Percentiles rank a stretch among this genome's conserved stretches.
These are phyloP conservation scores for Thymus quinquecostatus DNA, from an alignment of 257 asterid species.

Conservation along the genomic window DNA sequence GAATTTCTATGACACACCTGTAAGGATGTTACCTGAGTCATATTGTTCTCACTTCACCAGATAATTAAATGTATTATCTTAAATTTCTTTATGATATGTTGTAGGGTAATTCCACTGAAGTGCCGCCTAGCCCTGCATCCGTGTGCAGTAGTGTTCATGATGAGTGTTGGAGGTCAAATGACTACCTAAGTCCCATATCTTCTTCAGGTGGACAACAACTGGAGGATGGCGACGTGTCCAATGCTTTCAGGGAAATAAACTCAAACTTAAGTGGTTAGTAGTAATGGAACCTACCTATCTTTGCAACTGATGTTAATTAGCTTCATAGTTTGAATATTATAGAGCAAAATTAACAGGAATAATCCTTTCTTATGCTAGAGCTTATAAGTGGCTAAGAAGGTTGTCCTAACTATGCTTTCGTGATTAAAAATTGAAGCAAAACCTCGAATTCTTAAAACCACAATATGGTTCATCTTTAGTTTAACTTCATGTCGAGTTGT, in stretches of 20 bases:
- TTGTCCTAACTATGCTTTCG: slow-evolving; percentile 9
- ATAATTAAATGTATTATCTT: slow-evolving; percentile 6
- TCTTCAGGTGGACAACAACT: slow-evolving; percentile 58
- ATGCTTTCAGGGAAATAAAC: slow-evolving; percentile 82
- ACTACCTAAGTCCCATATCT: slow-evolving; percentile 66
- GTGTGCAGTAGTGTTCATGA: slow-evolving; percentile 83
- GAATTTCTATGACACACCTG: slow-evolving; percentile 63
- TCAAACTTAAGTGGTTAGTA: slow-evolving; percentile 80
- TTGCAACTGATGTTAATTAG: neutral
- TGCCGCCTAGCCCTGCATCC: slow-evolving; percentile 99
- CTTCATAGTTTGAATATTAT: neutral
- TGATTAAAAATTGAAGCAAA: neutral
- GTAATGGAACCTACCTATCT: slow-evolving; percentile 27
- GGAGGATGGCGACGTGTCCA: slow-evolving; percentile 70
- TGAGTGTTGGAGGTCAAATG: slow-evolving; percentile 73
- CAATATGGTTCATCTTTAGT: neutral
- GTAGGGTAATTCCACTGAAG: slow-evolving; percentile 92
- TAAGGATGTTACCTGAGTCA: slow-evolving; percentile 46
- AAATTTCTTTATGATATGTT: slow-evolving; percentile 27
- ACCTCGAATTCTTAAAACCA: neutral
- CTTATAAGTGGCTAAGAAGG: slow-evolving; percentile 7
- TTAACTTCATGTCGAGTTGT: neutral
- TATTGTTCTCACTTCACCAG: slow-evolving; percentile 4
- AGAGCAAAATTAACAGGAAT: neutral
- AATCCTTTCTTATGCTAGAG: slow-evolving; percentile 19